Conservation (phyloP, 768 basidiomycete species). For the Psilocybe azurescens region DNA sequence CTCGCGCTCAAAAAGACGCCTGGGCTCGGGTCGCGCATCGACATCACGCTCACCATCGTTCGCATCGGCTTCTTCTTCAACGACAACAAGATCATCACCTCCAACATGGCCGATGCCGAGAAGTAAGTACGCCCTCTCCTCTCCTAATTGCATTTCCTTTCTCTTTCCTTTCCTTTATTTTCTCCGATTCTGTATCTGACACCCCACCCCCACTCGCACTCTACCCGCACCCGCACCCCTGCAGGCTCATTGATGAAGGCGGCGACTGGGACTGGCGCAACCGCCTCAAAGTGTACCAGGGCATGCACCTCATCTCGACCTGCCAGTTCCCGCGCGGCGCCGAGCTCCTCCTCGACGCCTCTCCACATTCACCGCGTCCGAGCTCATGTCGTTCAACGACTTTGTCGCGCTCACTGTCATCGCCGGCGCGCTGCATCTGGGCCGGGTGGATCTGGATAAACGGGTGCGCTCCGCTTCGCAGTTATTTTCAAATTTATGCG, state of each 20-base stretch:
- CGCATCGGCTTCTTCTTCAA: conserved; percentile 91
- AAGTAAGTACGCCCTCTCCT: conserved; percentile 53
- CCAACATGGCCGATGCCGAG: conserved; percentile 80
- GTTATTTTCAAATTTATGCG: neutral
- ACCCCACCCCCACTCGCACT: neutral
- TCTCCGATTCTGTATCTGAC: too few species aligned
- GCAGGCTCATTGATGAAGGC: conserved; percentile 88
- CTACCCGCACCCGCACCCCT: neutral
- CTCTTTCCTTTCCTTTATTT: too few species aligned
- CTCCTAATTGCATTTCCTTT: too few species aligned
- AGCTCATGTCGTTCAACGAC: conserved; percentile 86
- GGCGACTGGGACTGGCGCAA: conserved; percentile 99
- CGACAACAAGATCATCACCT: conserved; percentile 73
- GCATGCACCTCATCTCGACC: conserved; percentile 81
- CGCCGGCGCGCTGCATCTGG: conserved; percentile 73
- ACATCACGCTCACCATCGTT: conserved; percentile 87
- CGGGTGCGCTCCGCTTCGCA: conserved; percentile 54
- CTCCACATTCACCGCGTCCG: conserved; percentile 93
- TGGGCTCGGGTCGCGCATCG: conserved; percentile 91
- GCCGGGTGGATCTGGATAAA: conserved; percentile 88
- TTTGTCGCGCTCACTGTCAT: conserved; percentile 89
- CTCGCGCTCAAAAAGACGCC: conserved; percentile 91
- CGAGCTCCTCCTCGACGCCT: conserved; percentile 91
- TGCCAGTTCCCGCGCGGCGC: conserved; percentile 91
- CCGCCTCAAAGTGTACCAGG: conserved; percentile 94